Conservation (phyloP, 805 yeast genomes). For the Phaffomyces antillensis region DNA sequence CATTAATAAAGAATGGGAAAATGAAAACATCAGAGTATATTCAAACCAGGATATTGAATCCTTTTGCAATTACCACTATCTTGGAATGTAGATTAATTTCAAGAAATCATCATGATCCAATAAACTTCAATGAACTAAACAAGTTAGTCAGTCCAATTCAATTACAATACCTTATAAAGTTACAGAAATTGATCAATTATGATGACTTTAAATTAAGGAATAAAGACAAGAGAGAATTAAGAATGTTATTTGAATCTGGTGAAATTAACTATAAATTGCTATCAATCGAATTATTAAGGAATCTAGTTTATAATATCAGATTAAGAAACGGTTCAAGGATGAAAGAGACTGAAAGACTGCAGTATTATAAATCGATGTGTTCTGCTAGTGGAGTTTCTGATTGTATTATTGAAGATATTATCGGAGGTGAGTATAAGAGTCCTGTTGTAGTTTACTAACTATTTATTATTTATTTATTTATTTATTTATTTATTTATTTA, state of each 20-base stretch:
- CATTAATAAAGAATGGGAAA: no score
- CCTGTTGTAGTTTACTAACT: not conserved
- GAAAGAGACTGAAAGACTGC: constrained; percentile 6
- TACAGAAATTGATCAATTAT: not conserved
- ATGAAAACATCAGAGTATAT: no score
- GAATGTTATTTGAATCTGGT: no score
- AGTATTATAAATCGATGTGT: constrained; percentile 5
- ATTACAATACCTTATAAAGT: no score
- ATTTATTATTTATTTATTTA: constrained; percentile 2
- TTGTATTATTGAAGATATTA: not conserved
- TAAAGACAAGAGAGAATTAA: constrained; percentile 1
- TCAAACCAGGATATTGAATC: no score
- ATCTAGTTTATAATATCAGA: not conserved
- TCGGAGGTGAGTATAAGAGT: not conserved
- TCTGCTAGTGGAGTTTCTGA: constrained; percentile 1
- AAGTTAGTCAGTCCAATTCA: no score
- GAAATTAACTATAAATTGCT: not conserved
- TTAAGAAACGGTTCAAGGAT: not conserved
- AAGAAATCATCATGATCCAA: no score
- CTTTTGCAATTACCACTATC: no score
- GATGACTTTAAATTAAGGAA: constrained; percentile 4
- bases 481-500: not conserved
- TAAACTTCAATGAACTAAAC: no score
- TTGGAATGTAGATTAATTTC: no score
- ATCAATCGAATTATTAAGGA: constrained; percentile 5